Evolutionary conservation across 768 basidiomycete genomes (phyloP), one percentile per base, ranked within the genome.

Genomic region (Boletus rex-veris): DNA sequence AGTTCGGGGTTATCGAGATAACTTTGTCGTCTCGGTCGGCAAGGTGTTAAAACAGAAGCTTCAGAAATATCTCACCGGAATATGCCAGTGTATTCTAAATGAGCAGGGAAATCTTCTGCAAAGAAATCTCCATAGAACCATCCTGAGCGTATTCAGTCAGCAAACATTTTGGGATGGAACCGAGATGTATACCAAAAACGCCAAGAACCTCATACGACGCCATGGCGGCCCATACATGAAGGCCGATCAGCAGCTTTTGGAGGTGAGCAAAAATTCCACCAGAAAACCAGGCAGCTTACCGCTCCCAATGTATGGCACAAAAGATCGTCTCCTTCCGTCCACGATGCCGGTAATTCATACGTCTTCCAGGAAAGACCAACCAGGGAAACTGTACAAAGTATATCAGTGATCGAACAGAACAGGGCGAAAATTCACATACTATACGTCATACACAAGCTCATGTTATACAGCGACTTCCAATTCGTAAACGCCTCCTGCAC

Each of bases 51-150:
- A 39, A 45, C 9, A n/a, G 10, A 11, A 37, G 21, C 11, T 33
- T 38, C 35, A 37, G 45, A 36, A 50, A 47, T 35, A 38, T 62
- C 74, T 46, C 64, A 93, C 84, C 96, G 85, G 73, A 96, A 99
- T 60, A 99, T 98, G 31, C 97, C 97, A 48, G 93, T 95, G 68
- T 98, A 98, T 54, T 95, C 92, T 9, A 98, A 75, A 55, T 90
- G 83, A 0, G 88, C 74, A 4, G 96, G 92, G 70, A 91, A 95
- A 58, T 93, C 88, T 63, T 96, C 92, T 73, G 95, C 88, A 77
- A 95, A 95, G 74, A 96, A 96, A 72, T 96, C 92, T 21, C 93
- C 94, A 61, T 97, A 99, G 74, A 98, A 95, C 97, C 97, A 99
- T 24, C 97, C 92, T 93, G 53, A 14, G 14, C 19, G 38, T 33